Base-by-base conservation (phyloP, 768 basidiomycete genomes). In the Auriscalpium microsporum region DNA sequence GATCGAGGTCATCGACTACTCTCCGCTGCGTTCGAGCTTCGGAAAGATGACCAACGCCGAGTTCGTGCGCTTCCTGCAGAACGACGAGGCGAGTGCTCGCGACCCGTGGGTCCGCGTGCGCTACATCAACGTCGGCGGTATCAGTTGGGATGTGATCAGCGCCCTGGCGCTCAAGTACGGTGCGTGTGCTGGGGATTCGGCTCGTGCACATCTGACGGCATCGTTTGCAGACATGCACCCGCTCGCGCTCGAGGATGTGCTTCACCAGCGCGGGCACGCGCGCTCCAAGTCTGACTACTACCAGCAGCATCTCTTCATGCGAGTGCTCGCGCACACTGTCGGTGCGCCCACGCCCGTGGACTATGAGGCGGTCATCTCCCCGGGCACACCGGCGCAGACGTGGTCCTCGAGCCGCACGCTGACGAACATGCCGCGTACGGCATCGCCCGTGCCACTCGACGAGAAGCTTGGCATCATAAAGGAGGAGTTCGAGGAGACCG, bases 241-340 rank as follows among this genome's bases (percentile, higher is more conserved):
- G 1, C 77, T 87, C 45, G 80, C 85, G 5, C 69, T 89, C 17
- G 87, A 88, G 62, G 87, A 87, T 61, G 68, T 87, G 11, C 78
- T 82, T 79, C n/a, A 81, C 19, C 71, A 74, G 38, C 71, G 75
- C 42, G 69, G 72, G 16, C 76, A 77, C 21, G 74, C 71, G 23
- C 76, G 82, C 45, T 86, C 84, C 8, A 84, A 87, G 68, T 78
- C 77, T 10, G 86, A 88, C 64, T 89, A 87, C 64, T 90, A 84
- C 68, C 58, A 67, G 14, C 75, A 78, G 56, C 87, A 89, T 62
- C 76, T 90, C 19, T 90, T 89, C 71, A 69, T 88, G 38, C 79
- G 82, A 17, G 70, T 87, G 36, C 74, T 90, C 21, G 79, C 79
- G 58, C 87, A 90, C 63, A 74, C 81, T 47, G 72, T 87, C 28